These are phyloP conservation scores for Aspergillus glaucus DNA, from an alignment of 2,329 filamentous ascomycete species.

Conservation along the genomic window DNA sequence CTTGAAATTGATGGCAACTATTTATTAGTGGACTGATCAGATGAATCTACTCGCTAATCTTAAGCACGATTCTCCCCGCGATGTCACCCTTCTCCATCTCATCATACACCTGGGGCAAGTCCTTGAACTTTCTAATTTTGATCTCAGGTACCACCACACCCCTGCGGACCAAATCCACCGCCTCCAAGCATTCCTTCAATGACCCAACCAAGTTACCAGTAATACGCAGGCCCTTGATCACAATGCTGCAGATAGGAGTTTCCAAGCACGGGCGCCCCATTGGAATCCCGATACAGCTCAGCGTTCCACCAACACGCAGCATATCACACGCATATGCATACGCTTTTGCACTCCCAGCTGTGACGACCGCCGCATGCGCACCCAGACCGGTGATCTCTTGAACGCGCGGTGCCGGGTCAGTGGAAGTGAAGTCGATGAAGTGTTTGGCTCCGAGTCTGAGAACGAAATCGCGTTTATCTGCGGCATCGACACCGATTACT, in stretches of 20 bases:
- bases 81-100: conserved; percentile 42
- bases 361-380: conserved; percentile 38
- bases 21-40: too few relatives aligned
- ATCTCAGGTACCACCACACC: conserved; percentile 40
- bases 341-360: conserved; percentile 36
- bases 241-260: conserved; percentile 38
- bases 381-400: conserved; percentile 33
- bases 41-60: conserved; percentile 23
- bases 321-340: conserved; percentile 40
- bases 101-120: conserved; percentile 38
- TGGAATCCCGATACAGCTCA: conserved; percentile 42
- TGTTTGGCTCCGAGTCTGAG: conserved; percentile 33
- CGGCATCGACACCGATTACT: conserved; percentile 40
- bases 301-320: conserved; percentile 38
- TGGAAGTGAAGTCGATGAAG: conserved; percentile 37
- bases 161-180: conserved; percentile 37
- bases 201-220: conserved; percentile 41
- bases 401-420: conserved; percentile 30
- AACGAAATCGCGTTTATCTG: conserved; percentile 35
- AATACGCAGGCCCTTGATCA: conserved; percentile 41
- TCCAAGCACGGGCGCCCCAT: conserved; percentile 33
- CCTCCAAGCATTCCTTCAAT: conserved; percentile 42
- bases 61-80: conserved; percentile 38
- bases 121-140: conserved; percentile 36
- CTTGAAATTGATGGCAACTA: too few relatives aligned